Evolutionary conservation across 2,329 filamentous ascomycete genomes (phyloP), one percentile per base, ranked within the genome.

Genomic region (Alternaria postmessia): DNA sequence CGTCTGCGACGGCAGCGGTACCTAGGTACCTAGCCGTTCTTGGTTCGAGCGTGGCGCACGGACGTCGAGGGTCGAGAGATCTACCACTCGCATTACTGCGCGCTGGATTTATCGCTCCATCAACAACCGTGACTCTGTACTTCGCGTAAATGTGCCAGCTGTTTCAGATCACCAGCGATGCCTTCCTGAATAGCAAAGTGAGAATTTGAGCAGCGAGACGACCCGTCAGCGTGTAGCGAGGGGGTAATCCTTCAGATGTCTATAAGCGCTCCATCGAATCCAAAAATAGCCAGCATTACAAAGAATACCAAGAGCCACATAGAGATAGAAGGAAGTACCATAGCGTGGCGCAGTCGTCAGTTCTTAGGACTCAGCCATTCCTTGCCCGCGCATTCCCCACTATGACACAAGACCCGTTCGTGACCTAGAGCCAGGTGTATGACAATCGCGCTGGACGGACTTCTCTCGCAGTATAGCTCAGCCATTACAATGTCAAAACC

Each of bases 221-320:
- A n/a, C 41, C 12, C 51, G 22, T 26, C 46, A 32, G n/a, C 22
- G 28, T 58, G 41, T 58, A 39, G 28, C 48, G 18, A 48, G 18
- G 18, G 20, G 41, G 32, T 16, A 9, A 18, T 9, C 22, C 34
- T 12, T 16, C 8, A 6, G 5, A 26, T 18, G 18, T 53, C 20
- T 38, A 30, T 30, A 58, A 52, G 48, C 48, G 51, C 57, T 53
- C 11, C 12, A 22, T 41, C 11, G 12, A 5, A 9, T 14, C 54
- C 47, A 54, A 58, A 57, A 61, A 61, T 63, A 63, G 54, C 28
- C 46, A n/a, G 22, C 26, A 34, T 34, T 34, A 34, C 32, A 34
- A 34, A 34, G 41, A 54, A 47, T 51, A 53, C 38, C 41, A 59
- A 59, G 38, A 22, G 43, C 20, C 38, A 20, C 26, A 18, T 36